Base-by-base conservation (phyloP, 129 eudicot species). In the Deinandra increscens region DNA sequence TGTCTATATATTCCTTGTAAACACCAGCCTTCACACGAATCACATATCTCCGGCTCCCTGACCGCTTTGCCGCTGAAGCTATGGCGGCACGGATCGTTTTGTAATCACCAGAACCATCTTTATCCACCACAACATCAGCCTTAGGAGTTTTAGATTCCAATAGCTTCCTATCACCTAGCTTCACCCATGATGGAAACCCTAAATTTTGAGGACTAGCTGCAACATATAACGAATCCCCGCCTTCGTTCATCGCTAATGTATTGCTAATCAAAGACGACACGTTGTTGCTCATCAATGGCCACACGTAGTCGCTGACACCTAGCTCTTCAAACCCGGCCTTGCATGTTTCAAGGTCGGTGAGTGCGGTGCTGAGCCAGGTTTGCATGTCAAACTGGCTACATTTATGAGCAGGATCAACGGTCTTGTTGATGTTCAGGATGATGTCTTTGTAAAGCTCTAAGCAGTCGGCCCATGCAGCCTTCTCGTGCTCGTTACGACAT, bases 391-490 rank as follows among this genome's bases (percentile, higher is more conserved):
- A 80, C 22, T 63, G 76, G 71, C 81, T 79, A 67, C 85, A 81
- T 31, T 71, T 77, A 31, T 72, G 68, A 14, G 26, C 14, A 26
- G 88, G 85, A 48, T 73, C 79, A 3, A 73, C 75, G 0, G 96
- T 86, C 12, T 78, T 70, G 84, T 81, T 88, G 68, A 91, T 64
- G 14, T 26, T 65, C 0, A 29, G 71, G 56, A 84, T 67, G 26
- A 88, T 69, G 56, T 79, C 11, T 15, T 91, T 87, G n/a, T 88
- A 88, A 2, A 90, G 82, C 87, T 90, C 90, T 6, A 87, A 34
- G 51, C 97, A 90, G 26, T 86, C 95, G 38, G 83, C 83, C 96
- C 89, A 91, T 19, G 98, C 95, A 7, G 87, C 96, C 51, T 84
- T 88, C 36, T 91, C 96, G 0, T 15, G 65, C 54, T 53, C 54